phyloP scores from a whole-genome alignment of 345 rosid species.

The Salix purpurea region DNA sequence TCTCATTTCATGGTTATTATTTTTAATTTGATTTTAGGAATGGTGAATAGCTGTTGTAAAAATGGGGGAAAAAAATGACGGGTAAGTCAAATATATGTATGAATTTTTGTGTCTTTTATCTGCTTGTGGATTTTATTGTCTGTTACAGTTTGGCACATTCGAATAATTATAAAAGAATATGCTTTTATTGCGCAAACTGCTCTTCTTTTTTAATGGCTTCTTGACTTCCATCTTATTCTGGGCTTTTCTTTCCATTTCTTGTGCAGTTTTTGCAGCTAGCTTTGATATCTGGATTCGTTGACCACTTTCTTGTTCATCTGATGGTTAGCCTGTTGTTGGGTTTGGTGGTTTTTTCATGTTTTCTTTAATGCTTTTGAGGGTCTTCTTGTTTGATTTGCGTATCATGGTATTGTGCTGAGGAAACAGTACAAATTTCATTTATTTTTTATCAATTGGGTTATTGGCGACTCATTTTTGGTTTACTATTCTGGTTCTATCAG shows the following conservation, averaged over 20 bases:
- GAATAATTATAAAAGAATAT: conserved; percentile 25
- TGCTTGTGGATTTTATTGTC: background rate
- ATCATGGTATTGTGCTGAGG: background rate
- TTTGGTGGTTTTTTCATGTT: background rate
- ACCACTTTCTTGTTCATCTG: too few relatives aligned
- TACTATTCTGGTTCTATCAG: conserved; percentile 5
- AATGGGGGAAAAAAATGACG: too few relatives aligned
- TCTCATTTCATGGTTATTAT: background rate
- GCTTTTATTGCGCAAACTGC: conserved; percentile 23
- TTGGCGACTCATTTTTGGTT: conserved; percentile 12
- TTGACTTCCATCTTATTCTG: background rate
- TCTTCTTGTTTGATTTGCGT: conserved; percentile 9
- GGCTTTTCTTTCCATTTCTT: background rate
- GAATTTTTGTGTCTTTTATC: too few relatives aligned
- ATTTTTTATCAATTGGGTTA: conserved; percentile 7
- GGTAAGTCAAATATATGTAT: too few relatives aligned
- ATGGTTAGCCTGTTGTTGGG: background rate
- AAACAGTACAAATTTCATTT: background rate
- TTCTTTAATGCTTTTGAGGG: background rate
- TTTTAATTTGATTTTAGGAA: too few relatives aligned
- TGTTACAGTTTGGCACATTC: conserved; percentile 15
- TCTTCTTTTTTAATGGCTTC: conserved; percentile 5
- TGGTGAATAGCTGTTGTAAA: too few relatives aligned
- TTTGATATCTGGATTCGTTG: background rate
- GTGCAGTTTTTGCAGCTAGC: background rate